These are phyloP conservation scores for Starmerella vaccinii DNA, from an alignment of 805 yeast genomes.

Conservation along the genomic window DNA sequence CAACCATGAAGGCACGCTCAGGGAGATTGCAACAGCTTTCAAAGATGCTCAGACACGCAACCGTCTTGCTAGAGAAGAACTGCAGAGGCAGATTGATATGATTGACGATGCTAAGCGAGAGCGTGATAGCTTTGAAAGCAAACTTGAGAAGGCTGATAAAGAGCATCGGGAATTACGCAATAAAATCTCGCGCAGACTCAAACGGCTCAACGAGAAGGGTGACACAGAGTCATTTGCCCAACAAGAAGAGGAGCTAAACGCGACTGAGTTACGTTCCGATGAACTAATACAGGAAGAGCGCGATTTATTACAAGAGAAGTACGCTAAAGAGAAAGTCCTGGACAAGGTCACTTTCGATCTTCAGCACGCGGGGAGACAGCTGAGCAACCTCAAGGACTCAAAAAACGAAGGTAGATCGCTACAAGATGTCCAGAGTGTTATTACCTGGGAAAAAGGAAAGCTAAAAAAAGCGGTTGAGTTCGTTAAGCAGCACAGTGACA, in stretches of 20 bases:
- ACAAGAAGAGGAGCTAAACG: background rate
- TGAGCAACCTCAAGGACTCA: background rate
- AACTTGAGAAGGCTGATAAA: background rate
- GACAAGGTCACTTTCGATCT: background rate
- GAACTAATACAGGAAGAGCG: background rate
- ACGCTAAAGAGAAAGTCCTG: too few relatives aligned
- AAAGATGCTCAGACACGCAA: background rate
- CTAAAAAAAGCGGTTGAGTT: conserved; percentile 2
- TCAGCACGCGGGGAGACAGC: background rate
- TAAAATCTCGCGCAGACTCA: background rate
- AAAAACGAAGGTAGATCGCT: background rate
- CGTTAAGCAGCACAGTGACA: background rate
- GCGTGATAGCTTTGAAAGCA: background rate
- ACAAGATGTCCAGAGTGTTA: background rate
- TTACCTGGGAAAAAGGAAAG: conserved; percentile 3
- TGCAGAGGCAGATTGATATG: background rate
- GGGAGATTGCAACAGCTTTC: background rate
- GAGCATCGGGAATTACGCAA: background rate
- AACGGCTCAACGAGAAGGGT: conserved; percentile 3
- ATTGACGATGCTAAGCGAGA: background rate
- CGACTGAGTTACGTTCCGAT: background rate
- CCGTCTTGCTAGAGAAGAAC: background rate
- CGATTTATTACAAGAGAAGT: too few relatives aligned
- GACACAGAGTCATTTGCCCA: background rate
- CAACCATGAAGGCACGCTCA: background rate